Evolutionary conservation across 2,329 filamentous ascomycete species (phyloP).

Genomic region (Ceratocystis variospora): DNA sequence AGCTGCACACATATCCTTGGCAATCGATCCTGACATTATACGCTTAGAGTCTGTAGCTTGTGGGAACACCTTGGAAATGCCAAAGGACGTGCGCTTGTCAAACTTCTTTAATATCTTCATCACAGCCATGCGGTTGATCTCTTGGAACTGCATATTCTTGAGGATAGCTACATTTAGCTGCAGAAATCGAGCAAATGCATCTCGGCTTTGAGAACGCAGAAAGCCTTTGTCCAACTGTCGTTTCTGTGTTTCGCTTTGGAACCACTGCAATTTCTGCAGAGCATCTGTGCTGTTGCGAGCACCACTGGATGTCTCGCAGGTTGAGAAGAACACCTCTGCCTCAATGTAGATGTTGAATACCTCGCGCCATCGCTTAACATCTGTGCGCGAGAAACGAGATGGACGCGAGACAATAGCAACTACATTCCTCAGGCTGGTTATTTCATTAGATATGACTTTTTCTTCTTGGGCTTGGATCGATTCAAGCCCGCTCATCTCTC

Average conservation of each 20-base stretch:
- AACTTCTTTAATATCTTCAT: conserved; percentile 84
- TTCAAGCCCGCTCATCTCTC: conserved; percentile 56
- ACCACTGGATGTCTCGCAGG: conserved; percentile 56
- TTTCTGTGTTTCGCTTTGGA: conserved; percentile 52
- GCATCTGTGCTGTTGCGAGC: conserved; percentile 52
- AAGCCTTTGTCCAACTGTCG: conserved; percentile 47
- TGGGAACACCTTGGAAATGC: conserved; percentile 50
- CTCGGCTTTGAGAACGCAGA: conserved; percentile 50
- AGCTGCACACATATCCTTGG: conserved; percentile 61
- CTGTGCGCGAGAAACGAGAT: conserved; percentile 45
- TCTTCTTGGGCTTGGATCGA: conserved; percentile 54
- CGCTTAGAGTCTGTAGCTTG: conserved; percentile 43
- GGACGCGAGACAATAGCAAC: conserved; percentile 53
- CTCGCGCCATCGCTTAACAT: conserved; percentile 63
- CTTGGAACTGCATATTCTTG: conserved; percentile 69
- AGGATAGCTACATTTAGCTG: conserved; percentile 61
- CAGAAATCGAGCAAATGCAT: conserved; percentile 55
- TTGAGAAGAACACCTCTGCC: conserved; percentile 69
- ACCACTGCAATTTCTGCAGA: conserved; percentile 53
- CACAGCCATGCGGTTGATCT: conserved; percentile 66
- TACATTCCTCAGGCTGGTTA: conserved; percentile 49
- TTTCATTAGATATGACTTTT: conserved; percentile 46
- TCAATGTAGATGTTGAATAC: conserved; percentile 74
- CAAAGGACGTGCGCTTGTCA: conserved; percentile 68
- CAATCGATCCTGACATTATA: conserved; percentile 52